Evolutionary conservation across 805 yeast genomes (phyloP), one percentile per base, ranked within the genome.

Genomic region (Nakazawaea pomicola): DNA sequence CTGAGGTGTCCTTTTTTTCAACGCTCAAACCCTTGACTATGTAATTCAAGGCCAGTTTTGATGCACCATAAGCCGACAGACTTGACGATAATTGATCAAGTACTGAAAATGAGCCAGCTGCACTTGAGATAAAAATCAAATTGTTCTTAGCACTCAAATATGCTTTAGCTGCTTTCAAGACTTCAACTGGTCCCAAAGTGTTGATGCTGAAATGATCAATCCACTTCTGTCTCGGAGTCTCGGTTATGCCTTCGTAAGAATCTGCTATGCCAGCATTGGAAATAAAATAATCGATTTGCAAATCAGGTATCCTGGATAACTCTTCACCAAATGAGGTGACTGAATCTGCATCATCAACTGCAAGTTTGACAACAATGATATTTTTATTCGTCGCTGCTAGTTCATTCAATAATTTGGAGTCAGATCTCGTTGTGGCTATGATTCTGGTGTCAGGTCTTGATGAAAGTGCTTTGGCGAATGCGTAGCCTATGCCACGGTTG

Each of bases 21-120:
- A 19, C 9, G 29, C 58, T 45, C 27, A 64, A 23, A 20, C 54
- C 54, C 29, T 46, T 52, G n/a, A 49, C 50, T 11, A 57, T 41
- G 48, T 51, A 58, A 52, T 65, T 62, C 45, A 64, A 45, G 2
- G 64, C 69, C 11, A 65, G 62, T 49, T 65, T 64, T 6, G 67
- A 57, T 30, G 50, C 50, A 4, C 68, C 68, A 44, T 65, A 65
- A 12, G 62, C 59, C 15, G 55, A 46, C 10, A 42, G 30, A 10
- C 48, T 16, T n/a, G 49, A n/a, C 4, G 54, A 53, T 5, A 47
- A 14, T 25, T 31, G 49, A 1, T 28, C 48, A 3, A 47, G 44
- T 12, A 5, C 3, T 3, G 29, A 16, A 17, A 55, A 45, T 14
- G 59, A 51, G 9, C 55, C 67, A 4, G 50, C 57, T 7, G 35